A percentile compares a stretch with the other conserved stretches of the same genome.
These are phyloP conservation scores for Ustilago crameri DNA, from an alignment of 1,284 basidiomycete genomes.

Conservation along the genomic window DNA sequence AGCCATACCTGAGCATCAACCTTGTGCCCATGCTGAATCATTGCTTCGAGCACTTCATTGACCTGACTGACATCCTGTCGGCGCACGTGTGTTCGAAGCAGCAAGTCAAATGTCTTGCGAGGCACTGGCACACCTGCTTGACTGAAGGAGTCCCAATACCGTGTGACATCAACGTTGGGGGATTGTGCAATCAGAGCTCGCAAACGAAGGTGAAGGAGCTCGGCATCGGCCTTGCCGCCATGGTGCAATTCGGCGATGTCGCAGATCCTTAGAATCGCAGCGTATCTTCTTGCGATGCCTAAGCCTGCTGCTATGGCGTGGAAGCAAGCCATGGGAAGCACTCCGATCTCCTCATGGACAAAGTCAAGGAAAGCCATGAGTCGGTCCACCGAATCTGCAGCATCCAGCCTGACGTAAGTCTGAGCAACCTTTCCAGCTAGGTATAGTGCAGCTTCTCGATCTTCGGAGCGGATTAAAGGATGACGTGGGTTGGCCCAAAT, in stretches of 20 bases:
- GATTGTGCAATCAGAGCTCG: slow-evolving; percentile 31
- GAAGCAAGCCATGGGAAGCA: slow-evolving; percentile 27
- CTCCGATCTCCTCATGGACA: slow-evolving; percentile 13
- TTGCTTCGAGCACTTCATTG: slow-evolving; percentile 37
- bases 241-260: slow-evolving; percentile 20
- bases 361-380: slow-evolving; percentile 34
- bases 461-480: slow-evolving; percentile 1
- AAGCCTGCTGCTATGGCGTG: slow-evolving; percentile 28
- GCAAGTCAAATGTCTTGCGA: slow-evolving; percentile 41
- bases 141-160: slow-evolving; percentile 19
- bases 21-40: slow-evolving; percentile 30
- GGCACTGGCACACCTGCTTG: slow-evolving; percentile 18
- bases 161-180: slow-evolving; percentile 5
- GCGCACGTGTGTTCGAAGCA: slow-evolving; percentile 37
- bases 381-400: slow-evolving; percentile 27
- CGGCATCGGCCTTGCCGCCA: slow-evolving; percentile 24
- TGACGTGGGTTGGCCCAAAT: slow-evolving; percentile 23
- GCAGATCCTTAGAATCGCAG: slow-evolving; percentile 31
- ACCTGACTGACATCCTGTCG: slow-evolving; percentile 28
- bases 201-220: slow-evolving; percentile 40
- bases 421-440: slow-evolving; percentile 35
- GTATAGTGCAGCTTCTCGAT: slow-evolving; percentile 22
- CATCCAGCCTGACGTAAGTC: slow-evolving; percentile 33
- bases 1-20: slow-evolving; percentile 40
- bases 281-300: slow-evolving; percentile 23